Percentiles rank a stretch among this genome's conserved stretches.
These are phyloP conservation scores for Ustilago loliicola DNA, from an alignment of 1,284 basidiomycete genomes.

Conservation along the genomic window DNA sequence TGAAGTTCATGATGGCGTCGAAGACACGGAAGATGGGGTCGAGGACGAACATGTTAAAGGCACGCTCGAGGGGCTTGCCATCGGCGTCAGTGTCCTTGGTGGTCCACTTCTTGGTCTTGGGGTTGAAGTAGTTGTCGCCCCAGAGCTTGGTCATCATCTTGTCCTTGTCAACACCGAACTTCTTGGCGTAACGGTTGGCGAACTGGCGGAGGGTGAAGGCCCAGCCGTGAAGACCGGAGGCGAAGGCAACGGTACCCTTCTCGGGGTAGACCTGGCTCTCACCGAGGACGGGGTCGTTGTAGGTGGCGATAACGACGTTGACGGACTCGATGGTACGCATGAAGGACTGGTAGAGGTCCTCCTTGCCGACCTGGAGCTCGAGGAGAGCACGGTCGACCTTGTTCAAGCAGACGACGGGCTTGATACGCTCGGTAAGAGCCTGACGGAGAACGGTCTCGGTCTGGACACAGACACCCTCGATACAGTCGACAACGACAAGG, in stretches of 20 bases:
- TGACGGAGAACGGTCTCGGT: constrained; percentile 99
- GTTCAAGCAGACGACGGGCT: constrained; percentile 99
- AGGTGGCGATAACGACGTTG: constrained; percentile 99
- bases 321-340: constrained; percentile 96
- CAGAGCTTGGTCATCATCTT: constrained; percentile 99
- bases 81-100: constrained; percentile 83
- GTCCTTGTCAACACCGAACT: constrained; percentile 98
- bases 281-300: constrained; percentile 93
- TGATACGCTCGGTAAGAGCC: constrained; percentile 97
- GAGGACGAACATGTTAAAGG: constrained; percentile 83
- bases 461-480: constrained; percentile 99
- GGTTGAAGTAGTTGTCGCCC: constrained; percentile 99
- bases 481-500: constrained; percentile 97
- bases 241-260: constrained; percentile 97
- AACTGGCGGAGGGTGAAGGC: constrained; percentile 99
- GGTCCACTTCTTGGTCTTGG: constrained; percentile 96
- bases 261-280: constrained; percentile 99
- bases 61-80: constrained; percentile 83
- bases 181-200: constrained; percentile 94
- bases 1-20: constrained; percentile 99
- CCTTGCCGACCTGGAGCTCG: constrained; percentile 97
- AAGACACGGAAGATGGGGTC: constrained; percentile 99
- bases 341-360: constrained; percentile 98
- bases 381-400: constrained; percentile 99
- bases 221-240: constrained; percentile 99